A percentile compares a stretch with the other conserved stretches of the same genome.
These are phyloP conservation scores for Ganoderma sinense DNA, from an alignment of 1,284 basidiomycete species.

Conservation along the genomic window DNA sequence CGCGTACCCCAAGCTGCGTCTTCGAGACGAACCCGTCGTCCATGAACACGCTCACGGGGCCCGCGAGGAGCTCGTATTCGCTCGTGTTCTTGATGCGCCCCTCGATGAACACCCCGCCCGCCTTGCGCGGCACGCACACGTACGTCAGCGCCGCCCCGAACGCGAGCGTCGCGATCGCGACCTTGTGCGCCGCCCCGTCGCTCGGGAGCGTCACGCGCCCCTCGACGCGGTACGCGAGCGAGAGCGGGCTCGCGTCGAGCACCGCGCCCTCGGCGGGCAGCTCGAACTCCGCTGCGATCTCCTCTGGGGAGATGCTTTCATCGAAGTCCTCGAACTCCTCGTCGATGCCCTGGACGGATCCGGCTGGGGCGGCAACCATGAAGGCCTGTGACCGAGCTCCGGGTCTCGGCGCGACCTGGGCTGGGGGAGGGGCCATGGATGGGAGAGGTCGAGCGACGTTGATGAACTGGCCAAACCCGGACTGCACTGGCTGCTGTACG, in stretches of 20 bases:
- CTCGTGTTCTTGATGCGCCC: slow-evolving; percentile 59
- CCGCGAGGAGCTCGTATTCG: slow-evolving; percentile 59
- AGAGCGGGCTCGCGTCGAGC: slow-evolving; percentile 47
- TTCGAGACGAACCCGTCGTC: slow-evolving; percentile 58
- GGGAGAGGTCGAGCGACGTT: too few relatives aligned
- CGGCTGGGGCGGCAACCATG: too few relatives aligned
- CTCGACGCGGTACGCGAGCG: slow-evolving; percentile 57
- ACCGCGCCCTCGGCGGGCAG: neutral
- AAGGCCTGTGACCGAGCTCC: neutral
- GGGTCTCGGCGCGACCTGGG: too few relatives aligned
- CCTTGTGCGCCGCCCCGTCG: slow-evolving; percentile 61
- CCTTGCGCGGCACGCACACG: slow-evolving; percentile 55
- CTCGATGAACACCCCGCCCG: slow-evolving; percentile 51
- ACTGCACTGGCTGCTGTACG: neutral
- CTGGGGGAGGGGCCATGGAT: too few relatives aligned
- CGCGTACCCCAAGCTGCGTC: slow-evolving; percentile 51
- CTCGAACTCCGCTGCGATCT: neutral
- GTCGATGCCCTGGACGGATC: neutral
- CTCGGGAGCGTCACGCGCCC: slow-evolving; percentile 57
- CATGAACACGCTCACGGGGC: slow-evolving; percentile 57
- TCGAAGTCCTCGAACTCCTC: neutral
- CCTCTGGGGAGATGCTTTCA: neutral
- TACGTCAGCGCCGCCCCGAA: slow-evolving; percentile 56
- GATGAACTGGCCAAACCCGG: neutral
- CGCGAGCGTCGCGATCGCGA: slow-evolving; percentile 55